These are phyloP conservation scores for Coemansia sp. DNA, from an alignment of 192 early-diverging fungal species.

Conservation along the genomic window DNA sequence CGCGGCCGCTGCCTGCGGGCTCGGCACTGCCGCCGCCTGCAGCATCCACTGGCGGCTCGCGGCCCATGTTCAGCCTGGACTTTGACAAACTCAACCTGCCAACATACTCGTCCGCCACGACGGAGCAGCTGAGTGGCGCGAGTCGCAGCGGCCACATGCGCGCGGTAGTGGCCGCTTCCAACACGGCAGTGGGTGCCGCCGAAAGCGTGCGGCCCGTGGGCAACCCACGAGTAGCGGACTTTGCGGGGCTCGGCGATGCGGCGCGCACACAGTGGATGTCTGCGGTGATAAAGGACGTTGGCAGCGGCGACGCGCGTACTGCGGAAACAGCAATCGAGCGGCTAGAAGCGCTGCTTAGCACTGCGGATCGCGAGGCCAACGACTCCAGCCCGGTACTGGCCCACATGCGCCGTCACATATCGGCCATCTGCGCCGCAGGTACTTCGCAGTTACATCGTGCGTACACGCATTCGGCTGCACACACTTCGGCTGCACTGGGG, in stretches of 20 bases:
- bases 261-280: constrained; percentile 46
- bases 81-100: constrained; percentile 57
- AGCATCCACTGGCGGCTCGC: not conserved
- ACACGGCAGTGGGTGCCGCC: not conserved
- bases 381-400: constrained; percentile 17
- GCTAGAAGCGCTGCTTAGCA: constrained; percentile 18
- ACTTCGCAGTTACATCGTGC: constrained; percentile 36
- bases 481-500: constrained; percentile 36
- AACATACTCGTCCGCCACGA: constrained; percentile 35
- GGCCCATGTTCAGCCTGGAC: constrained; percentile 52
- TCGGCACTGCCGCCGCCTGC: constrained; percentile 6
- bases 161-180: not conserved
- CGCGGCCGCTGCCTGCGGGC: constrained; percentile 5
- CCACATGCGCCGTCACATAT: constrained; percentile 21
- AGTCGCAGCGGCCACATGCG: constrained; percentile 16
- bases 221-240: constrained; percentile 17
- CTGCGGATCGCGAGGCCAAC: not conserved
- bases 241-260: constrained; percentile 23
- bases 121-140: constrained; percentile 32
- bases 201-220: not conserved
- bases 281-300: constrained; percentile 32
- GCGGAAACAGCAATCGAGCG: constrained; percentile 41
- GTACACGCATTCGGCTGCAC: constrained; percentile 14
- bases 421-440: constrained; percentile 22
- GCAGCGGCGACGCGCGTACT: constrained; percentile 32